A percentile compares a stretch with the other conserved stretches of the same genome.
These are phyloP conservation scores for Akanthomyces muscarius DNA, from an alignment of 2,329 filamentous ascomycete genomes.

Conservation along the genomic window DNA sequence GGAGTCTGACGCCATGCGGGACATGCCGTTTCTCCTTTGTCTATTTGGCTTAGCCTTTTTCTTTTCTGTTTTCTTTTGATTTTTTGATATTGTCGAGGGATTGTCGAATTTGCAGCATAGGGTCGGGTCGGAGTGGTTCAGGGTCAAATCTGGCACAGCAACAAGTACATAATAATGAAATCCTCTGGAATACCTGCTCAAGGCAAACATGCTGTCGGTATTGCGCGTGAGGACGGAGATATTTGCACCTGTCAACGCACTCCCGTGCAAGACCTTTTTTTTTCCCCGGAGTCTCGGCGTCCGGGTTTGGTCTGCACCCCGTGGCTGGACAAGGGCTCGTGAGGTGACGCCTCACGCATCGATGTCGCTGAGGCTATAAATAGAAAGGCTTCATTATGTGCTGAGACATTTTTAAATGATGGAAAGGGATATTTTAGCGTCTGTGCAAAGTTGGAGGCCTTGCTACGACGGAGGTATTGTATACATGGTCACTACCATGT, in stretches of 20 bases:
- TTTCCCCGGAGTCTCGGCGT: too few species aligned
- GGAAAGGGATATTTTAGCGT: not conserved
- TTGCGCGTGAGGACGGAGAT: not conserved
- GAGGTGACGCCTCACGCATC: too few species aligned
- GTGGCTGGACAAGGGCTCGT: too few species aligned
- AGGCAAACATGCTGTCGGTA: not conserved
- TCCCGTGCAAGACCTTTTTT: not conserved
- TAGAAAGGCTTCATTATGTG: not conserved
- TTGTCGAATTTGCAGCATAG: not conserved
- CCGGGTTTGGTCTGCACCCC: too few species aligned
- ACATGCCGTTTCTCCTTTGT: slow-evolving; percentile 5
- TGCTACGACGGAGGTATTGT: not conserved
- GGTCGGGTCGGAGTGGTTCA: not conserved
- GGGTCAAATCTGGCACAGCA: slow-evolving; percentile 10
- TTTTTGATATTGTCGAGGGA: slow-evolving; percentile 5
- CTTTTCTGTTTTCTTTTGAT: not conserved
- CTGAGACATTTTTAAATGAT: not conserved
- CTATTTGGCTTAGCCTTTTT: slow-evolving; percentile 12
- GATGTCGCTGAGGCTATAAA: not conserved
- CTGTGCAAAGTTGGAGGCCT: not conserved
- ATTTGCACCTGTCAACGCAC: not conserved
- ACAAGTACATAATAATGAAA: slow-evolving; percentile 16
- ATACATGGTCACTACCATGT: too few species aligned
- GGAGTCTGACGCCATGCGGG: slow-evolving; percentile 3
- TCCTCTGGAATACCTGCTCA: not conserved